Evolutionary conservation across 805 yeast genomes (phyloP).

Genomic region (Naumovozyma dairenensis): DNA sequence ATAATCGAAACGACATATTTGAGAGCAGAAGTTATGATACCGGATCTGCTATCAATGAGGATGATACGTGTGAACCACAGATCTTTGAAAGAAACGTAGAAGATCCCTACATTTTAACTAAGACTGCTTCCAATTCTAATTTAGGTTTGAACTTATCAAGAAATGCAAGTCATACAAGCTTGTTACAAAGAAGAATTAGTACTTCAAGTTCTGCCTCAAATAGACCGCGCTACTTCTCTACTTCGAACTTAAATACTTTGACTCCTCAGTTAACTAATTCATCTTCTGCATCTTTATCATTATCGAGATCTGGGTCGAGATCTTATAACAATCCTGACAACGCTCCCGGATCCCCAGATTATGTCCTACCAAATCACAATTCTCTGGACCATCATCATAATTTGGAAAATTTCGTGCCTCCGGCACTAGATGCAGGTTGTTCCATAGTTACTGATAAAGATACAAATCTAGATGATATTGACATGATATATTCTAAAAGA

Average conservation of each 20-base stretch:
- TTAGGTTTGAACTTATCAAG: not conserved
- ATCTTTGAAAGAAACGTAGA: conserved; percentile 64
- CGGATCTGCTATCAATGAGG: too few species aligned
- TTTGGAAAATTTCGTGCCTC: conserved; percentile 63
- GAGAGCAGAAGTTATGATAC: too few species aligned
- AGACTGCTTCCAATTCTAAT: not conserved
- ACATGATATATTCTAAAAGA: conserved; percentile 58
- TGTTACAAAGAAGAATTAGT: not conserved
- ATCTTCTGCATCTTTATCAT: not conserved
- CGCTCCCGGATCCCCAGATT: not conserved
- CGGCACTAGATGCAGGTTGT: conserved; percentile 71
- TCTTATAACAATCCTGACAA: not conserved
- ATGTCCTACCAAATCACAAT: not conserved
- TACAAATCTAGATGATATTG: conserved; percentile 59
- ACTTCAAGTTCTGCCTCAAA: not conserved
- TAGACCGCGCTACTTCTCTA: not conserved
- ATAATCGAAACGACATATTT: too few species aligned
- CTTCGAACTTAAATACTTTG: conserved; percentile 2
- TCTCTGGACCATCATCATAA: conserved; percentile 30
- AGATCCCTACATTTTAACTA: conserved; percentile 34
- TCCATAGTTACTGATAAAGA: conserved; percentile 50
- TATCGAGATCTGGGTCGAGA: not conserved
- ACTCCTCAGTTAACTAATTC: not conserved
- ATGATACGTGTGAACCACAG: too few species aligned
- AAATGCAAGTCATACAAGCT: not conserved